Evolutionary conservation across 805 yeast species (phyloP).

Genomic region (Crinitomyces ghanaensis): DNA sequence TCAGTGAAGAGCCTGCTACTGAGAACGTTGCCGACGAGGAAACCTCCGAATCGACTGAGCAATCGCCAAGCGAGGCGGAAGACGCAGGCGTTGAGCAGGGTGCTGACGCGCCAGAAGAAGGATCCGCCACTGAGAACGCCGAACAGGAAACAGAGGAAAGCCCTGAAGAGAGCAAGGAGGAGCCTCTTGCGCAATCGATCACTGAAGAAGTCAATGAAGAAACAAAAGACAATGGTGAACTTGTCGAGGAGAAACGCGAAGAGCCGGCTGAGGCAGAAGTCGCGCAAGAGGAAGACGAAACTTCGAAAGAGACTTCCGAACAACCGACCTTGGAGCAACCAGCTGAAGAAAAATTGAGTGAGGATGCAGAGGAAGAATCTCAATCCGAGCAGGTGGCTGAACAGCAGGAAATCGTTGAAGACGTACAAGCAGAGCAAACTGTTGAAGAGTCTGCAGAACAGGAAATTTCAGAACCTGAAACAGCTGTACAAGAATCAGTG

Average conservation of each 20-base stretch:
- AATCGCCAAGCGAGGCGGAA: constrained; percentile 1
- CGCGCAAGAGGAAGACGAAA: too few species aligned
- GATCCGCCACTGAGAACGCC: too few species aligned
- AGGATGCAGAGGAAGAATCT: not conserved
- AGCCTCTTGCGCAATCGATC: too few species aligned
- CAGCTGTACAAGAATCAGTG: not conserved
- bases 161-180: too few species aligned
- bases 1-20: constrained; percentile 4
- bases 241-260: not conserved
- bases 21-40: constrained; percentile 1
- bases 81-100: not conserved
- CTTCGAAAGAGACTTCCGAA: too few species aligned
- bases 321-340: constrained; percentile 1
- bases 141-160: too few species aligned
- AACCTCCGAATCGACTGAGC: constrained; percentile 2
- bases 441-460: not conserved
- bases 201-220: too few species aligned
- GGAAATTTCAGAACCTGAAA: not conserved
- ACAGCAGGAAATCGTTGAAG: too few species aligned
- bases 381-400: not conserved
- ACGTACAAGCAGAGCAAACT: not conserved
- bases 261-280: not conserved
- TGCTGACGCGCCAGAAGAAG: too few species aligned
- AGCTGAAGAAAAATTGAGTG: constrained; percentile 3
- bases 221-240: not conserved